Evolutionary conservation across 495 filamentous ascomycete species (phyloP).

Genomic region (Penicillium salamii): DNA sequence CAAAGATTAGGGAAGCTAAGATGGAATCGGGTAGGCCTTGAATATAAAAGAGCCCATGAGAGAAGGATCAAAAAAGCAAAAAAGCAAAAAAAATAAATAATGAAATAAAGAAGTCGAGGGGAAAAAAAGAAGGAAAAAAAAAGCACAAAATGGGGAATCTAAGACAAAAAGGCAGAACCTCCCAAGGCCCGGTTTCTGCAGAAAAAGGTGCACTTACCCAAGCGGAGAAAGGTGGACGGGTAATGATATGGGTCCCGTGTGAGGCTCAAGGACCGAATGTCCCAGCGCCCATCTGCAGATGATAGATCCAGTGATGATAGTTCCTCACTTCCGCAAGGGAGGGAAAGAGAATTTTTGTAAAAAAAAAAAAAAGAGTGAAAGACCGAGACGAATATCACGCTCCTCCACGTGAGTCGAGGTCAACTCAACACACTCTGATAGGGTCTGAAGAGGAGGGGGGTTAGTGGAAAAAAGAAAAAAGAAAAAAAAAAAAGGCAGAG

Average conservation of each 20-base stretch:
- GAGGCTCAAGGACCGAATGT: conserved; percentile 12
- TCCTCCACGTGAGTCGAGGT: no score
- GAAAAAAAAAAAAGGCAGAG: background rate
- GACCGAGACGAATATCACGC: background rate
- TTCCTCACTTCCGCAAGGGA: no score
- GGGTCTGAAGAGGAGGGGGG: no score
- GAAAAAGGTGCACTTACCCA: conserved; percentile 7
- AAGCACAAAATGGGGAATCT: background rate
- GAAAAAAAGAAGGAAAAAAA: background rate
- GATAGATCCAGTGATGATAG: conserved; percentile 3
- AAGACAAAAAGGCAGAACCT: background rate
- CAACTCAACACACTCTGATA: no score
- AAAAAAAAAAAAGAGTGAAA: conserved; percentile 3
- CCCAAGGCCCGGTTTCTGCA: no score
- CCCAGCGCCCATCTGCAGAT: conserved; percentile 10
- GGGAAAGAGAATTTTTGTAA: background rate
- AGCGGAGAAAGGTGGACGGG: conserved; percentile 7
- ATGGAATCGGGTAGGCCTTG: no score
- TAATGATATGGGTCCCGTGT: conserved; percentile 4
- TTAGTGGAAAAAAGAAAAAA: background rate
- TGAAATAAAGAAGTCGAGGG: background rate
- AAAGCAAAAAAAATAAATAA: background rate
- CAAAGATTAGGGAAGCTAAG: no score
- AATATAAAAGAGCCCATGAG: no score
- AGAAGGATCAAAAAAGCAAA: no score